Conservation (phyloP, 1,139 yeast species). For the Nakaseomyces sp. region DNA sequence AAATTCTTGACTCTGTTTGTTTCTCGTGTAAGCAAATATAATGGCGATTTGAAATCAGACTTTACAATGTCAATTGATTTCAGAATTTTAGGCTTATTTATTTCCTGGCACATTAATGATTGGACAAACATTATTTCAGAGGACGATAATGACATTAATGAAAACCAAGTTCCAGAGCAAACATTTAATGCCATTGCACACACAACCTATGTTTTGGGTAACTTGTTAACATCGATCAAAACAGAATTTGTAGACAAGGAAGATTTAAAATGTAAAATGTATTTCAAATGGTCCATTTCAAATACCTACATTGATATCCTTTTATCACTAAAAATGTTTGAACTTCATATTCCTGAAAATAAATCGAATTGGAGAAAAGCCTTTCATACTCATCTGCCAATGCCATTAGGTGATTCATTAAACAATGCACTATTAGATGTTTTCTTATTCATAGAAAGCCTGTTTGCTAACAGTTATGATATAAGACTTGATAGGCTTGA, state of each 20-base stretch:
- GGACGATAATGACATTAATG: slow-evolving; percentile 9
- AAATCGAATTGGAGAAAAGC: slow-evolving; percentile 19
- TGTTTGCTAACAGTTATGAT: slow-evolving; percentile 24
- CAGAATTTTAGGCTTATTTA: slow-evolving; percentile 22
- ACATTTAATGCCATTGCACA: background rate
- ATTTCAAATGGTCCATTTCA: slow-evolving; percentile 18
- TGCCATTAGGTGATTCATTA: slow-evolving; percentile 14
- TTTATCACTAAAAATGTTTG: slow-evolving; percentile 30
- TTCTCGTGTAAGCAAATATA: slow-evolving; percentile 12
- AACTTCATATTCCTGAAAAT: slow-evolving; percentile 22
- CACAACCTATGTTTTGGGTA: background rate
- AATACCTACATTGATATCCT: slow-evolving; percentile 25
- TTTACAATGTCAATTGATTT: slow-evolving; percentile 18
- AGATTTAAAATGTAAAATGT: slow-evolving; percentile 7
- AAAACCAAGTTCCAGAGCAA: slow-evolving; percentile 6
- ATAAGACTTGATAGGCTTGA: slow-evolving; percentile 40
- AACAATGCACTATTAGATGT: slow-evolving; percentile 24
- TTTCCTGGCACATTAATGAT: slow-evolving; percentile 26
- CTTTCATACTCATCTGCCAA: slow-evolving; percentile 16
- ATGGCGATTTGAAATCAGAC: slow-evolving; percentile 12
- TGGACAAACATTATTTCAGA: slow-evolving; percentile 21
- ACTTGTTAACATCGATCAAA: background rate
- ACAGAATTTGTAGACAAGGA: background rate
- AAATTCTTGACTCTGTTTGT: slow-evolving; percentile 16
- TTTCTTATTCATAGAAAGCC: slow-evolving; percentile 31